phyloP scores from a whole-genome alignment of 1,284 basidiomycete genomes.

The Mycena citricolor region DNA sequence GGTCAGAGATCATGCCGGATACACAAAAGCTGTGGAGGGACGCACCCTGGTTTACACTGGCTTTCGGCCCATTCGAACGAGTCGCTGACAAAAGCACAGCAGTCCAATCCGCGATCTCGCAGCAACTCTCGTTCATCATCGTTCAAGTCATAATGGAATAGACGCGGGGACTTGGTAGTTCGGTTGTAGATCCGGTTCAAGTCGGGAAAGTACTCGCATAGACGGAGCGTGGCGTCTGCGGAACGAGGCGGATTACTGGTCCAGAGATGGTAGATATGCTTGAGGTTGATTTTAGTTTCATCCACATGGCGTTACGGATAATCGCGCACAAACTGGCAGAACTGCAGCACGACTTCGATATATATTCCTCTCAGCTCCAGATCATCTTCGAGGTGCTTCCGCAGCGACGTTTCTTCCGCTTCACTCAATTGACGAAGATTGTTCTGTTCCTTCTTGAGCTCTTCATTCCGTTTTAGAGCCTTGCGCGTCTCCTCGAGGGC shows the following conservation, averaged over 20 bases:
- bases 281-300: too few species aligned
- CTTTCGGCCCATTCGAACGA: conserved; percentile 8
- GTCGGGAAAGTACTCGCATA: conserved; percentile 21
- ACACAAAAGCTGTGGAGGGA: not conserved
- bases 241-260: conserved; percentile 12
- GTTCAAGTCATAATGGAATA: conserved; percentile 17
- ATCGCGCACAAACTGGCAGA: conserved; percentile 11
- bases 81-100: conserved; percentile 9
- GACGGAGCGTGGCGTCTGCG: conserved; percentile 7
- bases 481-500: conserved; percentile 12
- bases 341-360: conserved; percentile 12
- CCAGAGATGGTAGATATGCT: conserved; percentile 19
- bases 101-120: not conserved
- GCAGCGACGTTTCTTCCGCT: conserved; percentile 1
- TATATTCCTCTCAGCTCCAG: conserved; percentile 4
- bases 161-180: not conserved
- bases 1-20: too few species aligned
- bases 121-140: conserved; percentile 4
- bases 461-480: conserved; percentile 3
- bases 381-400: not conserved
- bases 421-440: too few species aligned
- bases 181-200: not conserved
- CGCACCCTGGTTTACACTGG: conserved; percentile 1
- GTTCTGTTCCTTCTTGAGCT: not conserved
- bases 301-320: too few species aligned